Evolutionary conservation across 208 protist species (phyloP).

Genomic region (Trypanosoma vivax): DNA sequence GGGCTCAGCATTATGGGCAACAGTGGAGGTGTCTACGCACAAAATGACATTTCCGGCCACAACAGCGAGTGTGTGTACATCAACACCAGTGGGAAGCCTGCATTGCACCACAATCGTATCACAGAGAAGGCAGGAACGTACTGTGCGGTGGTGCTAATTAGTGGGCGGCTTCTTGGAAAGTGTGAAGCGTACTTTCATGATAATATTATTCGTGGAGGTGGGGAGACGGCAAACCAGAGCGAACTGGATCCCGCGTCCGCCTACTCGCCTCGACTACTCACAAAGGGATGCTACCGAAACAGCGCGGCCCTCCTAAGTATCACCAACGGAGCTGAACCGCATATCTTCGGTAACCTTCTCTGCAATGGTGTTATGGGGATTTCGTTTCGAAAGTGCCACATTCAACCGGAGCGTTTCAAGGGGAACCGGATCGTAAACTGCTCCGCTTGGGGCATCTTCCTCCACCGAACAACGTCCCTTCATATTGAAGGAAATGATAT

Average conservation of each 20-base stretch:
- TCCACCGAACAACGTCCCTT: slow-evolving; percentile 8
- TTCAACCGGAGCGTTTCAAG: slow-evolving; percentile 21
- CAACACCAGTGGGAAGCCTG: slow-evolving; percentile 18
- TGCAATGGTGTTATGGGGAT: slow-evolving; percentile 36
- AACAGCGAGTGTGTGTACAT: slow-evolving; percentile 29
- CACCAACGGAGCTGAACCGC: slow-evolving; percentile 15
- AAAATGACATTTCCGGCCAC: slow-evolving; percentile 38
- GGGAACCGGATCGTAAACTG: slow-evolving; percentile 30
- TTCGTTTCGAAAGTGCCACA: slow-evolving; percentile 17
- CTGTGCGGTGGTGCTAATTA: slow-evolving; percentile 21
- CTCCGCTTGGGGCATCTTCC: slow-evolving; percentile 22
- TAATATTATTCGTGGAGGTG: slow-evolving; percentile 34
- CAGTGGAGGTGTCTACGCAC: slow-evolving; percentile 25
- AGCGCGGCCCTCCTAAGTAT: slow-evolving; percentile 23
- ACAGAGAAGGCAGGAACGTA: slow-evolving; percentile 18
- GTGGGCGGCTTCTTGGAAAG: slow-evolving; percentile 6
- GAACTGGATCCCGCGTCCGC: slow-evolving; percentile 15
- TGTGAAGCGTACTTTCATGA: slow-evolving; percentile 26
- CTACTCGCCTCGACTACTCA: slow-evolving; percentile 15
- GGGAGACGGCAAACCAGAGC: slow-evolving; percentile 7
- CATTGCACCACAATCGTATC: slow-evolving; percentile 28
- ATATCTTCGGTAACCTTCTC: slow-evolving; percentile 25
- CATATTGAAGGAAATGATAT: slow-evolving; percentile 19
- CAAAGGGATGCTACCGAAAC: slow-evolving; percentile 1
- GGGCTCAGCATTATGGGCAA: slow-evolving; percentile 23